phyloP scores from a whole-genome alignment of 495 filamentous ascomycete species.

The Aspergillus campestris region DNA sequence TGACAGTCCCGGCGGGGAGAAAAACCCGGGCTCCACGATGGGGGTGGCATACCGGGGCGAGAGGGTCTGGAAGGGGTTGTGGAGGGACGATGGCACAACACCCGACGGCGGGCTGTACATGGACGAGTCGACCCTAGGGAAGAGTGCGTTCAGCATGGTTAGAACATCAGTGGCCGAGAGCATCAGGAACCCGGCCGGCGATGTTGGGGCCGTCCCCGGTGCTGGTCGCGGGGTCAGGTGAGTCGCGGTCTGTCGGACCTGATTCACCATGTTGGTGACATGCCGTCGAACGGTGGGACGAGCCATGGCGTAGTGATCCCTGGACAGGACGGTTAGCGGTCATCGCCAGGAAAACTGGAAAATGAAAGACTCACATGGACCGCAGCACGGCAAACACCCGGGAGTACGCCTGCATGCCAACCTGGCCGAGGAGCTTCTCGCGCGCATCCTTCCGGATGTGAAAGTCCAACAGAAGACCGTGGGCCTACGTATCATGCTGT shows the following conservation, averaged over 20 bases:
- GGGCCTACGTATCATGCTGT: conserved; percentile 40
- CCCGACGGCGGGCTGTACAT: conserved; percentile 15
- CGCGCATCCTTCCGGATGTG: conserved; percentile 86
- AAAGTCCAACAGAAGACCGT: conserved; percentile 82
- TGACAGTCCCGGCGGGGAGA: conserved; percentile 9
- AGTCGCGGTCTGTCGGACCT: conserved; percentile 33
- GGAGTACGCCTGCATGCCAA: conserved; percentile 69
- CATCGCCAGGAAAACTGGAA: neutral
- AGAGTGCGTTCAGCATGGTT: conserved; percentile 35
- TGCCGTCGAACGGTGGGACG: conserved; percentile 57
- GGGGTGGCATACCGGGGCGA: conserved; percentile 4
- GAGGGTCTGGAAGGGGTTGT: conserved; percentile 3
- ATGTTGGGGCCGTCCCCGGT: conserved; percentile 7
- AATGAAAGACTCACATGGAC: conserved; percentile 33
- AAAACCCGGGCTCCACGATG: conserved; percentile 21
- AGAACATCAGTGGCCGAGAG: conserved; percentile 33
- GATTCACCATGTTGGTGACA: conserved; percentile 66
- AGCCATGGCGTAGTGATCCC: conserved; percentile 32
- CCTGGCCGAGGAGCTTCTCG: conserved; percentile 77
- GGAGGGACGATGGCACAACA: conserved; percentile 7
- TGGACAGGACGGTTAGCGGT: conserved; percentile 16
- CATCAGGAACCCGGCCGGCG: conserved; percentile 30
- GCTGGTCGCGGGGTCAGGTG: neutral
- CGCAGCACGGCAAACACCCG: conserved; percentile 48
- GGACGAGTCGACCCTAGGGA: conserved; percentile 22